A percentile compares a stretch with the other conserved stretches of the same genome.
These are phyloP conservation scores for Gossypium armourianum DNA, from an alignment of 441 rosid genomes.

Conservation along the genomic window DNA sequence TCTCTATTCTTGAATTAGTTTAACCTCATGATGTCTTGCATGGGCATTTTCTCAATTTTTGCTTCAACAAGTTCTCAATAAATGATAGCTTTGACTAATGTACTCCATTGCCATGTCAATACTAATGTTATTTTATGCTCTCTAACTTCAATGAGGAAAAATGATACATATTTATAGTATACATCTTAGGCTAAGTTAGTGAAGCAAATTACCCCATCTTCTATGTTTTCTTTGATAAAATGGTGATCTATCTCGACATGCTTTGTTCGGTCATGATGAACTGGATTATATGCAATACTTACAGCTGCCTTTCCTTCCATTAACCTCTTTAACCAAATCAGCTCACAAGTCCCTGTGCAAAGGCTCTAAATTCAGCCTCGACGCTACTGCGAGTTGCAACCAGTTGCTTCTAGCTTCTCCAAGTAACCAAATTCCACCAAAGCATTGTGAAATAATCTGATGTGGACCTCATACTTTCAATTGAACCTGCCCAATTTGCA, in stretches of 20 bases:
- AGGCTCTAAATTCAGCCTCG: not conserved
- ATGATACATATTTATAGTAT: not conserved
- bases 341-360: not conserved
- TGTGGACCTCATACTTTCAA: not conserved
- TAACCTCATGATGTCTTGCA: slow-evolving; percentile 1
- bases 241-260: not conserved
- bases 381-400: not conserved
- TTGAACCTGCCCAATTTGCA: not conserved
- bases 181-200: not conserved
- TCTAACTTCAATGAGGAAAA: not conserved
- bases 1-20: slow-evolving; percentile 9
- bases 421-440: not conserved
- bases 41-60: not conserved
- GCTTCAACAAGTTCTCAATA: not conserved
- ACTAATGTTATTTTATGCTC: not conserved
- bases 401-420: not conserved
- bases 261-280: not conserved
- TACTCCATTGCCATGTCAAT: not conserved
- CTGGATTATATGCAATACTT: not conserved
- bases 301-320: not conserved
- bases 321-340: not conserved
- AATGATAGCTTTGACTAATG: not conserved
- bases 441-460: not conserved
- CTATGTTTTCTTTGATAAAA: not conserved
- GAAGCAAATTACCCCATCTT: not conserved